These are phyloP conservation scores for Cordyceps cicadae DNA, from an alignment of 2,329 filamentous ascomycete genomes.

Conservation along the genomic window DNA sequence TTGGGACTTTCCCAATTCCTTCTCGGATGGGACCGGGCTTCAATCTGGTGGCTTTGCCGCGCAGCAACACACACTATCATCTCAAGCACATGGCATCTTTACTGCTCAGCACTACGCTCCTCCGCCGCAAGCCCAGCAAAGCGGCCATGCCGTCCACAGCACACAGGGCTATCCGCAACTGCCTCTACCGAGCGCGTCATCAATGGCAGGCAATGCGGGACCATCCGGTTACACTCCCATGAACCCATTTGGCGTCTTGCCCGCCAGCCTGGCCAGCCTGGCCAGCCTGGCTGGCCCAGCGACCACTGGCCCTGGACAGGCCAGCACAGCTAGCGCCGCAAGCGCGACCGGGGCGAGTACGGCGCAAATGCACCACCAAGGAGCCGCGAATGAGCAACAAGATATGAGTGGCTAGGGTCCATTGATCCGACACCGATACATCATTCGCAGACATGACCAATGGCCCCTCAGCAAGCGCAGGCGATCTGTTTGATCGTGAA, in stretches of 20 bases:
- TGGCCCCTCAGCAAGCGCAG: no score
- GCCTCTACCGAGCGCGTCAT: constrained; percentile 17
- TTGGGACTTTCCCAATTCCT: background rate
- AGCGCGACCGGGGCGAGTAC: constrained; percentile 27
- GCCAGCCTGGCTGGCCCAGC: constrained; percentile 20
- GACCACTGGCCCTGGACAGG: constrained; percentile 17
- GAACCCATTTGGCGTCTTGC: constrained; percentile 16
- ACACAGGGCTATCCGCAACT: constrained; percentile 14
- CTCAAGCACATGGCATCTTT: constrained; percentile 12
- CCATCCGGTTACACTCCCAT: constrained; percentile 15
- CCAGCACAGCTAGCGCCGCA: constrained; percentile 20
- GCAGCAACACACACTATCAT: constrained; percentile 9
- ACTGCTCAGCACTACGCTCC: background rate
- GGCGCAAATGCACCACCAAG: constrained; percentile 26
- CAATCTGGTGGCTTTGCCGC: background rate
- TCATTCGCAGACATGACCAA: no score
- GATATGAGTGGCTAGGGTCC: constrained; percentile 2
- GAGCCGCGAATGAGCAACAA: constrained; percentile 15
- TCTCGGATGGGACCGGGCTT: background rate
- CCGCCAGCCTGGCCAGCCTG: constrained; percentile 26
- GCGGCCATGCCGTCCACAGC: background rate
- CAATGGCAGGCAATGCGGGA: constrained; percentile 22
- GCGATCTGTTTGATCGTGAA: no score
- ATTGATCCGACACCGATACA: no score
- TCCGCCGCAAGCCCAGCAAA: no score